Conservation (phyloP, 805 yeast species). For the Kodamaea neixiangensis region DNA sequence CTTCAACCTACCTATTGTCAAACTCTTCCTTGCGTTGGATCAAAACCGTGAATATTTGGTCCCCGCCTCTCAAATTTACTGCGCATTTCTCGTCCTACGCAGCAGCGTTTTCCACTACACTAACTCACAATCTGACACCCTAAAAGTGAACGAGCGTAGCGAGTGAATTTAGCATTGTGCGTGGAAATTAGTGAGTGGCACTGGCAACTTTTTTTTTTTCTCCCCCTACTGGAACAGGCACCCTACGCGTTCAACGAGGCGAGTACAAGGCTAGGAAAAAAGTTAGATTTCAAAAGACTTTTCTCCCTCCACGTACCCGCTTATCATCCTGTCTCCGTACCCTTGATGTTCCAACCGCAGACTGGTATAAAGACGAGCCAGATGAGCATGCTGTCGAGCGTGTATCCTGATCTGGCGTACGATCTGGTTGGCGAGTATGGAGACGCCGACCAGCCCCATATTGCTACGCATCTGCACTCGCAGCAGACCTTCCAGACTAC, state of each 20-base stretch:
- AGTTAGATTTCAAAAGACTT: background rate
- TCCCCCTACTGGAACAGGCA: background rate
- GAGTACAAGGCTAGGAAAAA: background rate
- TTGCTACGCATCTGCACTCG: constrained; percentile 2
- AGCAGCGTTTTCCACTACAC: background rate
- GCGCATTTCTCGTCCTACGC: background rate
- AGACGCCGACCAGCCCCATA: background rate
- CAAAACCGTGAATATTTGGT: no score
- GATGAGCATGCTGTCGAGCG: constrained; percentile 10
- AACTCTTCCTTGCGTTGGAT: background rate
- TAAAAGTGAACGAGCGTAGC: no score
- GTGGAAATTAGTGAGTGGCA: no score
- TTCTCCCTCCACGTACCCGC: background rate
- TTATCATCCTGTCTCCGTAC: background rate
- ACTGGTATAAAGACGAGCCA: background rate
- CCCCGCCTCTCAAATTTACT: background rate
- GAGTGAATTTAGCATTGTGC: no score
- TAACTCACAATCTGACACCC: background rate
- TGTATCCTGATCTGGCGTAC: constrained; percentile 7
- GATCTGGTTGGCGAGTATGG: background rate
- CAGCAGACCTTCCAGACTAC: constrained; percentile 6
- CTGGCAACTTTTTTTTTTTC: background rate
- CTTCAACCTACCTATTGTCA: background rate
- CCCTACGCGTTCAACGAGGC: background rate
- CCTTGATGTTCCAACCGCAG: constrained; percentile 7